Evolutionary conservation across 139 green algal species (phyloP).

Genomic region (Micromonas commoda): DNA sequence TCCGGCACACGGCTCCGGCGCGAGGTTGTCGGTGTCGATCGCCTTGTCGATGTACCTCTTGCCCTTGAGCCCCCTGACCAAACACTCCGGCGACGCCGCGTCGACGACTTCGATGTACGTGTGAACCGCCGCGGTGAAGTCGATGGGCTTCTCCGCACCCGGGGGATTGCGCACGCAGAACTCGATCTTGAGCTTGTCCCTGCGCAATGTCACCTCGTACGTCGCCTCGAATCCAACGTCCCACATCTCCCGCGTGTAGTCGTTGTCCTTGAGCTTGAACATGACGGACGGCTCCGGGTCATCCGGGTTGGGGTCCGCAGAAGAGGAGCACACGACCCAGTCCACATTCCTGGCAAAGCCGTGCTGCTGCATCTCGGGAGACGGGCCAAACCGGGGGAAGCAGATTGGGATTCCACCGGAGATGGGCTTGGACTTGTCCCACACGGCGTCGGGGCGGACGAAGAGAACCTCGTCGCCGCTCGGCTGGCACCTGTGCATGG

Average conservation of each 20-base stretch:
- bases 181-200: conserved; percentile 67
- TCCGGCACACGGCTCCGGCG: conserved; percentile 47
- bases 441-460: conserved; percentile 87
- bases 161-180: conserved; percentile 79
- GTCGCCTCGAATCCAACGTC: conserved; percentile 32
- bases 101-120: conserved; percentile 86
- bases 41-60: conserved; percentile 80
- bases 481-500: neutral
- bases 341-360: conserved; percentile 94
- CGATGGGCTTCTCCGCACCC: conserved; percentile 53
- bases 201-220: conserved; percentile 42
- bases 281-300: conserved; percentile 73
- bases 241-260: conserved; percentile 89
- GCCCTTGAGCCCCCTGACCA: conserved; percentile 61
- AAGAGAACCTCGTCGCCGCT: conserved; percentile 87
- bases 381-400: conserved; percentile 96
- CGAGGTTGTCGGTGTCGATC: conserved; percentile 66
- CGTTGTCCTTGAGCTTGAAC: conserved; percentile 75
- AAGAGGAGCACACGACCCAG: conserved; percentile 67
- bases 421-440: conserved; percentile 83
- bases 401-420: conserved; percentile 80
- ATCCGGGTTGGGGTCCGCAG: conserved; percentile 83
- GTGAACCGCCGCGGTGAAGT: conserved; percentile 93
- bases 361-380: conserved; percentile 56
- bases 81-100: neutral